Conservation (phyloP, 192 early-diverging fungal species). For the Coemansia sp. region DNA sequence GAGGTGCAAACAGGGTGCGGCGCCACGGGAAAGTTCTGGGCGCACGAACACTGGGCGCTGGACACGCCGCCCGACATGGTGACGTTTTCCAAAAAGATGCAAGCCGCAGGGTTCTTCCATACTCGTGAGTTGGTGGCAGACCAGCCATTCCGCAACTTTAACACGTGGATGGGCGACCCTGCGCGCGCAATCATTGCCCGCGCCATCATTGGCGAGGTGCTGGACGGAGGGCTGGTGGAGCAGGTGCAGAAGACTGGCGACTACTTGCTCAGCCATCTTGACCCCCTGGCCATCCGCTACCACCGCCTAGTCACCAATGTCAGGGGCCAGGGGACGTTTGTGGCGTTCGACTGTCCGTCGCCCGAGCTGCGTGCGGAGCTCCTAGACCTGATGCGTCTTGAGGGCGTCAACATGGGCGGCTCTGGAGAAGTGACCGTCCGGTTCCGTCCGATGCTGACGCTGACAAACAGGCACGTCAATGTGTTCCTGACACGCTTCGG, state of each 20-base stretch:
- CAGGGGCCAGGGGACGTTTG: constrained; percentile 65
- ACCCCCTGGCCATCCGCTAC: constrained; percentile 52
- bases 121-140: constrained; percentile 58
- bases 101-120: constrained; percentile 73
- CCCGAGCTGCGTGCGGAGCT: constrained; percentile 55
- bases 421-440: constrained; percentile 62
- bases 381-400: constrained; percentile 57
- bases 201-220: constrained; percentile 63
- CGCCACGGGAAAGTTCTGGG: constrained; percentile 74
- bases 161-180: constrained; percentile 78
- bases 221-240: constrained; percentile 55
- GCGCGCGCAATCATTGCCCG: constrained; percentile 63
- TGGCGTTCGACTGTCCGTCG: constrained; percentile 68
- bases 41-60: constrained; percentile 71
- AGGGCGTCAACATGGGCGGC: constrained; percentile 71
- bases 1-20: constrained; percentile 79
- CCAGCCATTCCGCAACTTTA: constrained; percentile 68
- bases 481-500: constrained; percentile 64
- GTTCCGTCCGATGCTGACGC: constrained; percentile 72
- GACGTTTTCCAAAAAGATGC: constrained; percentile 79
- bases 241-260: constrained; percentile 57
- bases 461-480: constrained; percentile 68
- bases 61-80: constrained; percentile 70
- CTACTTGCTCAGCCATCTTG: constrained; percentile 60
- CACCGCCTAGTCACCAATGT: constrained; percentile 55